Conservation (phyloP, 768 basidiomycete species). For the Melanogaster broomeanus region DNA sequence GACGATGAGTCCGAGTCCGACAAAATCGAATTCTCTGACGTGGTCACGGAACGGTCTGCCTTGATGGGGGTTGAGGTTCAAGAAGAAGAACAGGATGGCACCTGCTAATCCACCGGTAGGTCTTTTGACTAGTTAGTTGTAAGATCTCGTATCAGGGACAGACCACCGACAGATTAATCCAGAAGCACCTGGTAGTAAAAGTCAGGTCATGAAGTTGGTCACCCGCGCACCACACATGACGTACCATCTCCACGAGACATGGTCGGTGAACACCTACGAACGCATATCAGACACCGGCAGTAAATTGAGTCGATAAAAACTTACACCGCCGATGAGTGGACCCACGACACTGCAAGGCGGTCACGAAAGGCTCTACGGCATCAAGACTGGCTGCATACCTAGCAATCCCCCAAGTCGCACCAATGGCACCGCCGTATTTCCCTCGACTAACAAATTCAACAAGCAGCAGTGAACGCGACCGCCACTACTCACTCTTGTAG, state of each 20-base stretch:
- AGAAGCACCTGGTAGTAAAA: conserved; percentile 33
- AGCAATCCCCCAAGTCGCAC: conserved; percentile 44
- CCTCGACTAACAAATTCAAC: conserved; percentile 32
- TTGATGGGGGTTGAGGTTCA: conserved; percentile 38
- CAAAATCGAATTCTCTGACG: conserved; percentile 39
- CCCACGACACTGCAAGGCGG: conserved; percentile 37
- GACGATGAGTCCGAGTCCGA: conserved; percentile 38
- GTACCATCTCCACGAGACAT: conserved; percentile 42
- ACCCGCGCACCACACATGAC: conserved; percentile 6
- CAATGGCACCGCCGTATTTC: conserved; percentile 38
- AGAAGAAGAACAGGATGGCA: conserved; percentile 32
- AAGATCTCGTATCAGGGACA: neutral
- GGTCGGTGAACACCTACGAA: conserved; percentile 34
- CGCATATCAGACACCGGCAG: neutral
- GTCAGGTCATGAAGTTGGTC: neutral
- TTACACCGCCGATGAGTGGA: conserved; percentile 42
- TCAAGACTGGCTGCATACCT: conserved; percentile 21
- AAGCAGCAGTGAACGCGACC: neutral
- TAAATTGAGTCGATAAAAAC: neutral
- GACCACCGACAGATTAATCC: conserved; percentile 34
- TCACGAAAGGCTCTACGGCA: neutral
- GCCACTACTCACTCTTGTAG: conserved; percentile 30
- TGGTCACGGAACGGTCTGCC: conserved; percentile 33
- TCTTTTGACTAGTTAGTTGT: conserved; percentile 16
- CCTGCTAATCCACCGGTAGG: conserved; percentile 39